phyloP scores from a whole-genome alignment of 176 grass and related monocot genomes.

The Thalia dealbata region DNA sequence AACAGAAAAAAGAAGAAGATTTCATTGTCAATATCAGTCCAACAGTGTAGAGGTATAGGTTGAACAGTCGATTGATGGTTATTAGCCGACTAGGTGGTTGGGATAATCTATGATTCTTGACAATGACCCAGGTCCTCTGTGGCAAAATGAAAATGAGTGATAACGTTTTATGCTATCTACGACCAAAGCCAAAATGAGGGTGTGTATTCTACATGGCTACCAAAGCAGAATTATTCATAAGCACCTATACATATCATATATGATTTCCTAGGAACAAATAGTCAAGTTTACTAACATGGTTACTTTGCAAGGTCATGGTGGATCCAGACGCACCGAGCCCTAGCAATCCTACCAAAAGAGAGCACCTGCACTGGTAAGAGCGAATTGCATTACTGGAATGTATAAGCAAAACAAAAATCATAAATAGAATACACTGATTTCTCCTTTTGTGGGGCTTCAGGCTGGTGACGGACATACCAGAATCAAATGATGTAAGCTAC shows the following conservation, averaged over 20 bases:
- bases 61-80: neutral
- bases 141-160: neutral
- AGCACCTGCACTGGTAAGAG: slow-evolving; percentile 90
- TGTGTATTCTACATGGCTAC: neutral
- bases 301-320: slow-evolving; percentile 73
- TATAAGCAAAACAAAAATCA: neutral
- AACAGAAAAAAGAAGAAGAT: too few species aligned
- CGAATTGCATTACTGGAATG: neutral
- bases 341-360: slow-evolving; percentile 85
- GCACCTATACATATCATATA: neutral
- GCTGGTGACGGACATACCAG: slow-evolving; percentile 96
- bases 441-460: slow-evolving; percentile 28
- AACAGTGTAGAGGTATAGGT: neutral
- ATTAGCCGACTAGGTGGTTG: neutral
- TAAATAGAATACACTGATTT: neutral
- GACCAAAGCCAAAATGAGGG: neutral
- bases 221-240: too few species aligned
- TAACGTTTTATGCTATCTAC: neutral
- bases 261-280: neutral
- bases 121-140: neutral
- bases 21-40: neutral
- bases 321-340: slow-evolving; percentile 95
- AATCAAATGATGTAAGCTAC: slow-evolving; percentile 35
- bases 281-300: slow-evolving; percentile 13
- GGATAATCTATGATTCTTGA: neutral